phyloP scores from a whole-genome alignment of 768 basidiomycete genomes.

The Kwoniella bestiolae region DNA sequence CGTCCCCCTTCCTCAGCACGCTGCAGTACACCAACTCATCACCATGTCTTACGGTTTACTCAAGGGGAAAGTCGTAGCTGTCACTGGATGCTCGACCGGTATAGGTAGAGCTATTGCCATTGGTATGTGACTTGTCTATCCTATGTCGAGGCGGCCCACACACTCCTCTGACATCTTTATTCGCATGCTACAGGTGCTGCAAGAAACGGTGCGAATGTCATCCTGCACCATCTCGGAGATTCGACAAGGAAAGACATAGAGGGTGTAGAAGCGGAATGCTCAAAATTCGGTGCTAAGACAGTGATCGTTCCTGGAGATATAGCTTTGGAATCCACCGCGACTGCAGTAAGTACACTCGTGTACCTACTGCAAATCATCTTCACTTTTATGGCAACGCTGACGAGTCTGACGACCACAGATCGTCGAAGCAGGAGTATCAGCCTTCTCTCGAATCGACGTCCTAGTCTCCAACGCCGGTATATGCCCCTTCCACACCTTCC shows the following conservation, averaged over 20 bases:
- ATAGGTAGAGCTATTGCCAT: slow-evolving; percentile 74
- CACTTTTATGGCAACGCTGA: neutral
- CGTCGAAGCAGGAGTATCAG: slow-evolving; percentile 65
- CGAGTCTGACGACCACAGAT: slow-evolving; percentile 60
- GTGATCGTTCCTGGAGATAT: slow-evolving; percentile 71
- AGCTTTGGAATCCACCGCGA: slow-evolving; percentile 64
- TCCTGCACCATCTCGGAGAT: slow-evolving; percentile 73
- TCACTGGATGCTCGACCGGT: slow-evolving; percentile 75
- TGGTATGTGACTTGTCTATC: slow-evolving; percentile 53
- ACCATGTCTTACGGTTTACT: slow-evolving; percentile 39
- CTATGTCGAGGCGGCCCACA: neutral
- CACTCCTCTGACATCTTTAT: neutral
- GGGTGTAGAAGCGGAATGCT: slow-evolving; percentile 61
- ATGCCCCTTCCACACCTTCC: slow-evolving; percentile 76
- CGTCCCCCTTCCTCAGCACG: neutral
- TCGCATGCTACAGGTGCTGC: slow-evolving; percentile 58
- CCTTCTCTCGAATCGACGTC: slow-evolving; percentile 69
- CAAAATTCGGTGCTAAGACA: slow-evolving; percentile 59
- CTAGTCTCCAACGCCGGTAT: slow-evolving; percentile 69
- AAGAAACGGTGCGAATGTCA: slow-evolving; percentile 69
- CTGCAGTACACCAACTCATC: neutral
- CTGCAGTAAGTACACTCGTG: slow-evolving; percentile 59
- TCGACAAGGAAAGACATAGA: slow-evolving; percentile 59
- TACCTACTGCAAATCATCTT: neutral
- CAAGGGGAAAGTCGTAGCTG: slow-evolving; percentile 66